A percentile compares a stretch with the other conserved stretches of the same genome.
Evolutionary conservation across 176 grass and related monocot species (phyloP).

Genomic region (Oryza punctata): DNA sequence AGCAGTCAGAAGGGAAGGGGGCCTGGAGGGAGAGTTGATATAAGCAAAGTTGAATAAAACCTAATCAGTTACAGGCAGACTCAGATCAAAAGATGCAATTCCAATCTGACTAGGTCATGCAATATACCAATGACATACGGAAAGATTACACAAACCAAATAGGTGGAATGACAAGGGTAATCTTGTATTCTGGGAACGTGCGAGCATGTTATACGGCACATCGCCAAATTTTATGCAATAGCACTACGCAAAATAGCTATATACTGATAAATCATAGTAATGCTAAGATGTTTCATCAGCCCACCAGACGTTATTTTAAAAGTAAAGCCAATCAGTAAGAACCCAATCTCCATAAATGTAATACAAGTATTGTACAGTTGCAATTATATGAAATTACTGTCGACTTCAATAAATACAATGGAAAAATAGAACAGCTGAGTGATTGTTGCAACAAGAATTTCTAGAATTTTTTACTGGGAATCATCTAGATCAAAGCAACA

Average conservation of each 20-base stretch:
- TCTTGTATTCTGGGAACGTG: constrained; percentile 10
- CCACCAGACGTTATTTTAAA: neutral
- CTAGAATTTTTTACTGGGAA: neutral
- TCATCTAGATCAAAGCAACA: constrained; percentile 18
- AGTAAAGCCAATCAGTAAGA: neutral
- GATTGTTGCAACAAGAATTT: constrained; percentile 9
- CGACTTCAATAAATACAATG: constrained; percentile 14
- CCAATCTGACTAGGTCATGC: constrained; percentile 14
- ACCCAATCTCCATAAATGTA: neutral
- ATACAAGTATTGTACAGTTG: constrained; percentile 6
- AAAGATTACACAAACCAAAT: constrained; percentile 24
- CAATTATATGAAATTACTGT: constrained; percentile 5
- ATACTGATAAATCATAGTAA: constrained; percentile 4
- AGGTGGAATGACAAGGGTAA: constrained; percentile 9
- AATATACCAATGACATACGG: neutral
- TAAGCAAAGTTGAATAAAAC: constrained; percentile 32
- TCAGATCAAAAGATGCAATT: neutral
- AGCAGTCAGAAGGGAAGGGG: neutral
- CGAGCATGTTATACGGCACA: constrained; percentile 10
- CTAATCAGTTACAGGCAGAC: constrained; percentile 11
- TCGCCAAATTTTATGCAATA: constrained; percentile 1
- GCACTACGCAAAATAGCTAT: constrained; percentile 6
- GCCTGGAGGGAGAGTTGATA: neutral
- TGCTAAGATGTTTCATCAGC: constrained; percentile 21
- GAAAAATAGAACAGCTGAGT: constrained; percentile 9